phyloP scores from a whole-genome alignment of 1,284 basidiomycete genomes.

The Neonothopanus nambi region DNA sequence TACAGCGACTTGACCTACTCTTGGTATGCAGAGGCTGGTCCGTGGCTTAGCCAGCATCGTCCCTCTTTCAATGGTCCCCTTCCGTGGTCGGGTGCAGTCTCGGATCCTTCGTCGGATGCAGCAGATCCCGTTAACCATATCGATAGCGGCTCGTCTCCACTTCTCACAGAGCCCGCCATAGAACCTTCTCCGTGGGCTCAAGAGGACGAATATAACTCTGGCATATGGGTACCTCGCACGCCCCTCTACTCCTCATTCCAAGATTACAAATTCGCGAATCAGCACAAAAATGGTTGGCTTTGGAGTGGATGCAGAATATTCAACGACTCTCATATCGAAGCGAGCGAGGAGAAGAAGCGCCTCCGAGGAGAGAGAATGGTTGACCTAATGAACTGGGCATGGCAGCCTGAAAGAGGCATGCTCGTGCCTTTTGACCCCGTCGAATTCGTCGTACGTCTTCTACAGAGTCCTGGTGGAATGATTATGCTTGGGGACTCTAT shows the following conservation, averaged over 20 bases:
- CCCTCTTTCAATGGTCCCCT: too few relatives aligned
- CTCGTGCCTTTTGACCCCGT: constrained; percentile 12
- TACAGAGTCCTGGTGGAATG: constrained; percentile 12
- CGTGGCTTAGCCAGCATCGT: too few relatives aligned
- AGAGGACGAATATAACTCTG: constrained; percentile 1
- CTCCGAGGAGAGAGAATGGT: constrained; percentile 9
- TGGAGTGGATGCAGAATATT: too few relatives aligned
- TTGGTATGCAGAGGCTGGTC: too few relatives aligned
- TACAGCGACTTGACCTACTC: too few relatives aligned
- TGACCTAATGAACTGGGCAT: constrained; percentile 10
- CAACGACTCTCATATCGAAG: background rate
- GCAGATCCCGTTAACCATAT: too few relatives aligned
- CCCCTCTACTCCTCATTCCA: background rate
- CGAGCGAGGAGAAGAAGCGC: constrained; percentile 4
- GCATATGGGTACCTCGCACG: constrained; percentile 7
- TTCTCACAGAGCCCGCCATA: too few relatives aligned
- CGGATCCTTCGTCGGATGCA: too few relatives aligned
- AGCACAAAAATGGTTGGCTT: too few relatives aligned
- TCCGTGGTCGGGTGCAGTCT: too few relatives aligned
- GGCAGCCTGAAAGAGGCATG: constrained; percentile 9
- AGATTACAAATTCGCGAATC: background rate
- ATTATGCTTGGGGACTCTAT: constrained; percentile 12
- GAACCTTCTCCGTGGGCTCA: background rate
- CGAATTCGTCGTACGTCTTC: constrained; percentile 11
- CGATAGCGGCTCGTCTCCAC: too few relatives aligned